phyloP scores from a whole-genome alignment of 495 filamentous ascomycete genomes.

The Penicillium taxi region DNA sequence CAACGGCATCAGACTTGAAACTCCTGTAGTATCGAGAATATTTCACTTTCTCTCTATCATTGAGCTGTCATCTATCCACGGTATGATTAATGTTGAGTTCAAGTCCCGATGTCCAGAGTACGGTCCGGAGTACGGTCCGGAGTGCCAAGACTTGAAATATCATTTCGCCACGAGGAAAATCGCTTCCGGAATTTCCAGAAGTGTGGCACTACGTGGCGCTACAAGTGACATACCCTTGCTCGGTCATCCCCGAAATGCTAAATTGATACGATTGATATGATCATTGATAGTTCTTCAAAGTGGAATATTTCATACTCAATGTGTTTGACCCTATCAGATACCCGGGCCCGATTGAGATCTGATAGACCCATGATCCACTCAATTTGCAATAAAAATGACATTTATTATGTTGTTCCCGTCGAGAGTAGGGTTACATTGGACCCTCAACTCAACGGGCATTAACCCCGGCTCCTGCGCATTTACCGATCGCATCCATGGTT shows the following conservation, averaged over 20 bases:
- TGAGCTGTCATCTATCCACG: not conserved
- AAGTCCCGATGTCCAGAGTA: no score
- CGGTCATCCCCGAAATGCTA: no score
- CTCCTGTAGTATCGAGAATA: not conserved
- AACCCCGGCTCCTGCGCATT: not conserved
- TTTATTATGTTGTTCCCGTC: conserved; percentile 11
- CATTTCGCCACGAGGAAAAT: no score
- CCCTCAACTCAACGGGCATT: conserved; percentile 2
- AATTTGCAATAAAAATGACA: not conserved
- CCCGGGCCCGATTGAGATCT: no score
- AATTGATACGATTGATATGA: no score
- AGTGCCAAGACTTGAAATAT: no score
- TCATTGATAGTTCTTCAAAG: conserved; percentile 13
- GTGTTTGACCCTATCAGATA: no score
- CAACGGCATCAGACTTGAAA: not conserved
- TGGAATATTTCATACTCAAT: conserved; percentile 10
- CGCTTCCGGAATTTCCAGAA: no score
- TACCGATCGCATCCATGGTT: conserved; percentile 22
- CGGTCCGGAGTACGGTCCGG: no score
- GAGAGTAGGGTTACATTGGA: conserved; percentile 31
- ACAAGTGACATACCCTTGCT: no score
- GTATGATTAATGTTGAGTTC: not conserved
- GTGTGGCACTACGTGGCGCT: no score
- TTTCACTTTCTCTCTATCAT: not conserved
- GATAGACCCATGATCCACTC: no score